Evolutionary conservation across 345 rosid species (phyloP), one percentile per base, ranked within the genome.

Genomic region (Barbarea vulgaris): DNA sequence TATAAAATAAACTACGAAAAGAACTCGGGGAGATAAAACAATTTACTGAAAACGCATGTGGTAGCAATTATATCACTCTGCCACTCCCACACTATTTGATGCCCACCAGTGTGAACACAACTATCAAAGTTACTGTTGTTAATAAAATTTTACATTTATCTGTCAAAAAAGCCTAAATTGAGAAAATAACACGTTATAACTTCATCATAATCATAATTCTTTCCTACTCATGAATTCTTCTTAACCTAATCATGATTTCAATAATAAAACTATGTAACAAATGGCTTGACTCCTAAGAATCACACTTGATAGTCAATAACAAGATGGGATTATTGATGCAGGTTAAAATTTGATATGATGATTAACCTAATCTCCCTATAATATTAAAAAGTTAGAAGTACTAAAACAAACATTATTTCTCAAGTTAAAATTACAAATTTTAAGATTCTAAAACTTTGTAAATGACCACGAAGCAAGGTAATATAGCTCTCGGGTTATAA

Each of bases 401-500:
- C 31, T 51, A 69, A 31, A 33, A 13, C 37, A 61, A 10, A 48
- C 82, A 74, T 74, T 78, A 67, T 73, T 75, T 33, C 56, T 46
- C 6, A 48, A 56, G 63, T 59, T 67, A 60, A 46, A 14, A 61
- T 73, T 62, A 79, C 79, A 74, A 46, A 54, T 37, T 84, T 61
- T 61, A 86, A 76, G 85, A 85, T 67, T 85, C 86, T 12, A 85
- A 71, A 3, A 91, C 88, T 71, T 74, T 84, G 88, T 95, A 95
- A 67, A 92, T 89, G 39, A 95, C 99, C 46, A 95, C 97, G 58
- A 95, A 95, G 81, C 99, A 95, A 39, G 97, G 97, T 57, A 95
- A 87, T 66, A 95, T 90, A 33, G 97, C 99, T 88, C 82, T 92
- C 9, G 97, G 87, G 81, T 89, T 95, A 55, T 73, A 88, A 31